Base-by-base conservation (phyloP, 495 filamentous ascomycete species). In the Penicillium pancosmium region DNA sequence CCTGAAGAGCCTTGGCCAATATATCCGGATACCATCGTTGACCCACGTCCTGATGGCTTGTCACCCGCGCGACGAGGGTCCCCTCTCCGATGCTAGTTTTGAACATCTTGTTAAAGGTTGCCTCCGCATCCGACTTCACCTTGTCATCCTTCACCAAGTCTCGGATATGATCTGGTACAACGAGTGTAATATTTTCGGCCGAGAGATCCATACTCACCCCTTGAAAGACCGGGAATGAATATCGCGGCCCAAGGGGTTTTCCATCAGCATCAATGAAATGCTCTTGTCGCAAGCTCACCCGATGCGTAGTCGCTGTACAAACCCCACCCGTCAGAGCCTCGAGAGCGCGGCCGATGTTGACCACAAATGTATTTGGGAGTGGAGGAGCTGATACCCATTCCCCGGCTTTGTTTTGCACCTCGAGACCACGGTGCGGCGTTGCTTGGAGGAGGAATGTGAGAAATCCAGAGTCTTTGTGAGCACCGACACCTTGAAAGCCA, bases 391-490 rank as follows among this genome's bases (percentile, higher is more conserved):
- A 85, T 57, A 98, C 85, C 93, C 93, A 98, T 25, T 83, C 73
- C 21, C 93, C 91, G 19, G 73, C 69, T 63, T 86, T 87, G 70
- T 96, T 97, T 71, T 96, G 93, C 5, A 93, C 93, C 68, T 98
- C 93, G 16, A 98, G 77, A 0, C 92, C 92, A 3, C 68, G 77
- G 66, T 97, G 94, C 1, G 78, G 73, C n/a, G 85, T 88, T 2
- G 87, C 91, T 73, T 97, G 94, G 27, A 97, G 82, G 38, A 98
- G 83, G 71, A 93, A 97, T 19, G 85, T 90, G 11, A 88, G 87
- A 41, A 97, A 83, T 82, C 93, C 93, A 50, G 84, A 88, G 72
- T 98, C 94, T 71, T 98, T 98, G 73, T 98, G 94, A 9, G 94
- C 89, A 1, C 94, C 92, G 2, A 96, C 91, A 19, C 92, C 92